Percentiles rank a stretch among this genome's conserved stretches.
phyloP scores from a whole-genome alignment of 805 yeast genomes.

The Hanseniaspora clermontiae region DNA sequence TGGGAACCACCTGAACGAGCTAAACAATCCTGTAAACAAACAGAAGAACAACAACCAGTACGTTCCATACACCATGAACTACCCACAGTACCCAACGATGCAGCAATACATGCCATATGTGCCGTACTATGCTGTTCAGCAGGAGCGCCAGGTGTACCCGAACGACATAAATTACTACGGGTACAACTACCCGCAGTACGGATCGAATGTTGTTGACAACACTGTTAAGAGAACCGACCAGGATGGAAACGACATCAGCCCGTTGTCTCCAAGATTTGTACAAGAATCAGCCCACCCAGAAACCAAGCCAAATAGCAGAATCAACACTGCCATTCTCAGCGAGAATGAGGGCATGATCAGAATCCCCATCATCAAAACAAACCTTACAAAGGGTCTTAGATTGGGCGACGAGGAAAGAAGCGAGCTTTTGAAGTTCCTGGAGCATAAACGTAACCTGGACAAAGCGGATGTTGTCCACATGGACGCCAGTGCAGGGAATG shows the following conservation, averaged over 20 bases:
- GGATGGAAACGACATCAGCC: not conserved
- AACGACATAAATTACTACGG: not conserved
- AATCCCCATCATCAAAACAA: not conserved
- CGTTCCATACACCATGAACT: conserved; percentile 1
- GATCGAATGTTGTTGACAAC: not conserved
- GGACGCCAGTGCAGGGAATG: conserved; percentile 16
- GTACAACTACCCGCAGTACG: not conserved
- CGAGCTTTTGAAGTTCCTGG: not conserved
- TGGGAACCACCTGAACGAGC: not conserved
- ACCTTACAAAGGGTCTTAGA: not conserved
- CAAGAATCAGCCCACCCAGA: not conserved
- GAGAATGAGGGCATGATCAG: not conserved
- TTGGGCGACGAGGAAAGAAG: not conserved
- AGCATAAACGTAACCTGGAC: not conserved
- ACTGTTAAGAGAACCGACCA: not conserved
- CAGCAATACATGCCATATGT: not conserved
- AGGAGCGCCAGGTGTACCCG: not conserved
- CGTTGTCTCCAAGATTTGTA: not conserved
- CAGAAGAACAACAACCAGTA: not conserved
- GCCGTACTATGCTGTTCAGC: not conserved
- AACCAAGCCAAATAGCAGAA: not conserved
- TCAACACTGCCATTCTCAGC: too few relatives aligned
- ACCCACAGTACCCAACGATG: conserved; percentile 2
- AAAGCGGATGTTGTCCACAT: not conserved
- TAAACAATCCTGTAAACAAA: not conserved